These are phyloP conservation scores for Cladosporium cucumerinum DNA, from an alignment of 2,329 filamentous ascomycete species.

Conservation along the genomic window DNA sequence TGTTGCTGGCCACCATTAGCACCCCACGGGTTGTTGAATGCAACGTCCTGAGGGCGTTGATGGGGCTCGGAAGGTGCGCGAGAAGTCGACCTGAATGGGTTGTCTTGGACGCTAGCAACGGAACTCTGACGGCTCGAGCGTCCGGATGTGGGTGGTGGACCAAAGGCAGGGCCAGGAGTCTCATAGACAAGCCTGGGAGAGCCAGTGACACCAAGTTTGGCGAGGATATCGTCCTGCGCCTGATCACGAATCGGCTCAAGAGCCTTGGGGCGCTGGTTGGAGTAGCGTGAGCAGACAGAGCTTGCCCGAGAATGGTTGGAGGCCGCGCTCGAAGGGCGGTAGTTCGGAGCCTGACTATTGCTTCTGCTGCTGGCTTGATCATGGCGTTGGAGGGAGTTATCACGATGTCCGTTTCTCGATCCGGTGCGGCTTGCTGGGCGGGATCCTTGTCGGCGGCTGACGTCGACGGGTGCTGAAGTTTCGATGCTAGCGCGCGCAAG, in stretches of 20 bases:
- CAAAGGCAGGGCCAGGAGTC: conserved; percentile 37
- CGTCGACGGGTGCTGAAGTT: neutral
- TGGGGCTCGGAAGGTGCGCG: conserved; percentile 4
- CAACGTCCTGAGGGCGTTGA: neutral
- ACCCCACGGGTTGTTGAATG: conserved; percentile 10
- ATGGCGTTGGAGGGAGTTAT: conserved; percentile 13
- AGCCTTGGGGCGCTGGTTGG: conserved; percentile 25
- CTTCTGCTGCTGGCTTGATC: neutral
- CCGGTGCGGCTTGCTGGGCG: conserved; percentile 1
- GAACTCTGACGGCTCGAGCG: conserved; percentile 18
- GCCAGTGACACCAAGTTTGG: conserved; percentile 37
- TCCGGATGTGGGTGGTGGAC: conserved; percentile 26
- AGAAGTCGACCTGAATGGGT: neutral
- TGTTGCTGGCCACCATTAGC: conserved; percentile 17
- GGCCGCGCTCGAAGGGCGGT: conserved; percentile 9
- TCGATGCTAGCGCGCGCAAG: conserved; percentile 6
- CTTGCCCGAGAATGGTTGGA: conserved; percentile 27
- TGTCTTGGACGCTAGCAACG: conserved; percentile 2
- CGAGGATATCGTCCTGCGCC: conserved; percentile 36
- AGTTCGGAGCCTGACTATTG: conserved; percentile 10
- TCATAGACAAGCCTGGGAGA: conserved; percentile 37
- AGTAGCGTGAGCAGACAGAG: conserved; percentile 28
- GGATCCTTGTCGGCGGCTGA: neutral
- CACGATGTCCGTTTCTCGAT: conserved; percentile 18
- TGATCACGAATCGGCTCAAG: conserved; percentile 29